Conservation (phyloP, 139 green algal genomes). For the Chlamydomonas asymmetrica region DNA sequence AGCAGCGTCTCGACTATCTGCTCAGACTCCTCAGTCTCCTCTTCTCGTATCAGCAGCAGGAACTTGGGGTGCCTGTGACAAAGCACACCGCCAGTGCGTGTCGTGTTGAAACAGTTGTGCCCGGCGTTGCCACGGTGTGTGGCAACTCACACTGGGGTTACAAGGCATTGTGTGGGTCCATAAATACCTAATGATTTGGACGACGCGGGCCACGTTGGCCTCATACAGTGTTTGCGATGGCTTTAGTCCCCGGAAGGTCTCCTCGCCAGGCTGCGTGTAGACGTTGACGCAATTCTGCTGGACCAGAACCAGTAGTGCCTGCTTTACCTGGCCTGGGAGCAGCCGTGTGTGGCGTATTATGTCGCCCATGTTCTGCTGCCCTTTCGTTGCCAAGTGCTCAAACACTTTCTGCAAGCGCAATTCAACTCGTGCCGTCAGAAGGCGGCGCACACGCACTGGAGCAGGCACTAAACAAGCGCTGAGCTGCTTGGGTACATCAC, state of each 20-base stretch:
- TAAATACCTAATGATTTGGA: conserved; percentile 61
- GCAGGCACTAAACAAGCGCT: neutral
- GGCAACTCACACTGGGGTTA: too few species aligned
- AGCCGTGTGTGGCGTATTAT: conserved; percentile 34
- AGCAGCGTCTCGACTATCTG: conserved; percentile 59
- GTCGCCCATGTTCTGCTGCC: conserved; percentile 22
- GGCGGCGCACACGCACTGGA: neutral
- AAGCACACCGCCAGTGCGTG: neutral
- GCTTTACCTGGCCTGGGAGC: conserved; percentile 24
- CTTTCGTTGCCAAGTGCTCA: conserved; percentile 21
- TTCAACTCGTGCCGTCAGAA: too few species aligned
- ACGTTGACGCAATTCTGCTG: conserved; percentile 69
- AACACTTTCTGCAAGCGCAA: conserved; percentile 19
- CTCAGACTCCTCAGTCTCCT: conserved; percentile 41
- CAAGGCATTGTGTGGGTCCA: too few species aligned
- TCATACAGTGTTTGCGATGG: conserved; percentile 59
- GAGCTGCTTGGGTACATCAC: neutral
- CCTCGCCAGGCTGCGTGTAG: conserved; percentile 54
- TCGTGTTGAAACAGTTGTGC: neutral
- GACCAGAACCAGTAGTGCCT: conserved; percentile 65
- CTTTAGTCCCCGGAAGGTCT: conserved; percentile 22
- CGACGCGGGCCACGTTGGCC: conserved; percentile 45
- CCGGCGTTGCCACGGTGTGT: neutral
- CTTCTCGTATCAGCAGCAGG: conserved; percentile 55
- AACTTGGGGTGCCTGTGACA: conserved; percentile 55